Evolutionary conservation across 768 basidiomycete genomes (phyloP), one percentile per base, ranked within the genome.

Genomic region (Tylopilus sp.): DNA sequence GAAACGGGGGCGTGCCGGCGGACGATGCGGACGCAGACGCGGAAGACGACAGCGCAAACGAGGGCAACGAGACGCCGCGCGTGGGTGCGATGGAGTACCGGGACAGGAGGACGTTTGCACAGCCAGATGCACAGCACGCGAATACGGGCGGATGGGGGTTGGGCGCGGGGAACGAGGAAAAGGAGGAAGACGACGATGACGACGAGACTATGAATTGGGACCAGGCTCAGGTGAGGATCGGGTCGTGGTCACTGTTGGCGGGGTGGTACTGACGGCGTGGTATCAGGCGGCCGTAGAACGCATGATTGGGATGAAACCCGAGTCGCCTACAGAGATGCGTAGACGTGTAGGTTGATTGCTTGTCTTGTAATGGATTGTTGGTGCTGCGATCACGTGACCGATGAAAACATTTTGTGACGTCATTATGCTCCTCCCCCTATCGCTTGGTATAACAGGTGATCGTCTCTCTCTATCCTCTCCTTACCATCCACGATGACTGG

Each of bases 121-220:
- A 62, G 81, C 17, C 64, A 74, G 79, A 55, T 12, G 52, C 54
- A 36, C 70, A 61, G 9, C 68, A 60, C 34, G 78, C 76, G 16
- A 83, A 80, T 55, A 74, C 78, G n/a, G 85, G 86, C 13, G 87
- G 87, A 14, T 90, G 87, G 87, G 88, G 86, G 3, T 71, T 89
- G 3, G 88, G 85, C 8, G 78, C 73, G 6, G 81, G 82, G 25
- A 75, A 81, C 54, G 80, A 81, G 49, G 82, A 81, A 45, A 80
- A 69, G 21, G 81, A 80, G 19, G 84, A 79, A 3, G 85, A 85
- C 6, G 85, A 86, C 31, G 84, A 86, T 8, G 85, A 86, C 19
- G 84, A 83, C 22, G 84, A 83, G 45, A 64, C 73, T 11, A 65
- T 82, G 60, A 83, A 86, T 54, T 86, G 83, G 84, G 86, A 86